A percentile compares a stretch with the other conserved stretches of the same genome.
Evolutionary conservation across 1,139 yeast species (phyloP).

Genomic region (Diutina ranongensis): DNA sequence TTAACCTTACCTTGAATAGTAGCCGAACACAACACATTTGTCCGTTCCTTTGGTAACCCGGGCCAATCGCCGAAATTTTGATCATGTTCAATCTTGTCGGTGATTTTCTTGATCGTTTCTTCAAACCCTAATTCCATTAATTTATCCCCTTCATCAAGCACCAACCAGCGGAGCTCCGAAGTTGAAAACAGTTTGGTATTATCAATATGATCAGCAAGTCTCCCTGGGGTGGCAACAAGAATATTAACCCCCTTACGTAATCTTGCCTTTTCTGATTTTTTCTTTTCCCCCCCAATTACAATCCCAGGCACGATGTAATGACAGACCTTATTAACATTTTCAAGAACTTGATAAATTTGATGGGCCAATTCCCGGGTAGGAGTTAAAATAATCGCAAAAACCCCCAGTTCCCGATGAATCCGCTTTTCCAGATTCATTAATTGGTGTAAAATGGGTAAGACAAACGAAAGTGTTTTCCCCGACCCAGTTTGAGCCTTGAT

Average conservation of each 20-base stretch:
- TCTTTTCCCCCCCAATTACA: constrained; percentile 91
- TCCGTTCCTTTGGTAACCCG: constrained; percentile 55
- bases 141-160: constrained; percentile 92
- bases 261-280: constrained; percentile 85
- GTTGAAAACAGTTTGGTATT: constrained; percentile 65
- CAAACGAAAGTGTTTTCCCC: constrained; percentile 82
- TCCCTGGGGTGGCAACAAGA: constrained; percentile 86
- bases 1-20: constrained; percentile 77
- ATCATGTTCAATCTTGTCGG: constrained; percentile 40
- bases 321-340: constrained; percentile 57
- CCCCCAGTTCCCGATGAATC: constrained; percentile 63
- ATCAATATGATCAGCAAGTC: constrained; percentile 85
- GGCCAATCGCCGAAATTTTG: constrained; percentile 32
- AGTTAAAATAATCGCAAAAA: constrained; percentile 76
- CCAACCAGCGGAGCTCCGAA: constrained; percentile 67
- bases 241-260: constrained; percentile 82
- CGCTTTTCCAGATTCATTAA: constrained; percentile 44
- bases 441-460: constrained; percentile 68
- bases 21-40: constrained; percentile 86
- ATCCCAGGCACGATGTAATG: constrained; percentile 85
- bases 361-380: constrained; percentile 93
- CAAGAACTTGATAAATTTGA: constrained; percentile 81
- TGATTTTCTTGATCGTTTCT: constrained; percentile 74
- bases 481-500: constrained; percentile 95
- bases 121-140: constrained; percentile 93